Evolutionary conservation across 768 basidiomycete genomes (phyloP).

Genomic region (Lactarius sanguifluus): DNA sequence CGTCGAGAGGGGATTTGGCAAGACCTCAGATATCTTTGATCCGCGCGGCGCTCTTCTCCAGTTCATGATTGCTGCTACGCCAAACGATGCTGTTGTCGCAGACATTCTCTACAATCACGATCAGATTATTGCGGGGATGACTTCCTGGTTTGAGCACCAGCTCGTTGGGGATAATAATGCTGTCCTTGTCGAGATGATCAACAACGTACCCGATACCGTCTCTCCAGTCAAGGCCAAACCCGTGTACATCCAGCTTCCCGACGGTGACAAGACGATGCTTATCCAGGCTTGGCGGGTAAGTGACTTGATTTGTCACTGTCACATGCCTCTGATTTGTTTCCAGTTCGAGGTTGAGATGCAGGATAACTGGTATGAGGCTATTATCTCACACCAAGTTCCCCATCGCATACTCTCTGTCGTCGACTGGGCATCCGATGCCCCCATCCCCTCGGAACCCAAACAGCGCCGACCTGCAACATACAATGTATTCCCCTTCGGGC

Average conservation of each 20-base stretch:
- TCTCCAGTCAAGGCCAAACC: slow-evolving; percentile 78
- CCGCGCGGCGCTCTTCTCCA: slow-evolving; percentile 61
- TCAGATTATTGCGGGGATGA: slow-evolving; percentile 52
- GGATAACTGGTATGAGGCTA: slow-evolving; percentile 95
- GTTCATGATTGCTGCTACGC: slow-evolving; percentile 79
- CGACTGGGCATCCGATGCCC: slow-evolving; percentile 90
- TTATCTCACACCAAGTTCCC: slow-evolving; percentile 71
- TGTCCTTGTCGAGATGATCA: slow-evolving; percentile 45
- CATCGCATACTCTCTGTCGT: slow-evolving; percentile 85
- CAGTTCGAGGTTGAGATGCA: slow-evolving; percentile 91
- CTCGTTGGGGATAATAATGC: slow-evolving; percentile 48
- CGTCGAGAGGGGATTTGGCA: slow-evolving; percentile 29
- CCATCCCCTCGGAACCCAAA: slow-evolving; percentile 40
- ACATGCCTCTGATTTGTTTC: slow-evolving; percentile 1
- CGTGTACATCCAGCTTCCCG: slow-evolving; percentile 80
- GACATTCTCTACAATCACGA: slow-evolving; percentile 54
- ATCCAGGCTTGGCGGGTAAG: slow-evolving; percentile 80
- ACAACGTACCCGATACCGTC: slow-evolving; percentile 73
- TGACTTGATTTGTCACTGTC: neutral
- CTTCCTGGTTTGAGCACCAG: slow-evolving; percentile 40
- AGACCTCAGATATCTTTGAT: slow-evolving; percentile 33
- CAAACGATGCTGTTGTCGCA: slow-evolving; percentile 44
- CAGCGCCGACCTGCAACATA: slow-evolving; percentile 45
- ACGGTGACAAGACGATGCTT: slow-evolving; percentile 57
- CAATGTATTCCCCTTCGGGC: slow-evolving; percentile 75